Conservation (phyloP, 2,329 filamentous ascomycete species). For the Colletotrichum lentis region DNA sequence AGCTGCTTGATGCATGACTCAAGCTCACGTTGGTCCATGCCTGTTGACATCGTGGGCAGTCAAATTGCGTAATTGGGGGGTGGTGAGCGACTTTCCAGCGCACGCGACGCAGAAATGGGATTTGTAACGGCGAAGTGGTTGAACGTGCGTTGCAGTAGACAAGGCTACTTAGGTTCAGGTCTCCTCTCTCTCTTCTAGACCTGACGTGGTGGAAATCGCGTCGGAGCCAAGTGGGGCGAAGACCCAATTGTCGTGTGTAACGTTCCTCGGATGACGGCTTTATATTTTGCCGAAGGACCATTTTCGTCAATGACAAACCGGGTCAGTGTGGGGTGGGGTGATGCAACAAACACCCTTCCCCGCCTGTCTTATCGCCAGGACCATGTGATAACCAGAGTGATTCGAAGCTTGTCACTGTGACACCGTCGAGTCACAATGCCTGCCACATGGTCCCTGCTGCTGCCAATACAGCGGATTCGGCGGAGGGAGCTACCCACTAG, state of each 20-base stretch:
- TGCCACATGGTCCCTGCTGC: conserved; percentile 37
- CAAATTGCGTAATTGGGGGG: background rate
- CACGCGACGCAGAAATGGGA: conserved; percentile 1
- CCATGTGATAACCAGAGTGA: conserved; percentile 34
- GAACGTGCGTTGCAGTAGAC: conserved; percentile 13
- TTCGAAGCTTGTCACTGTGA: conserved; percentile 32
- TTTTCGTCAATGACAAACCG: background rate
- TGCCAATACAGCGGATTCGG: conserved; percentile 32
- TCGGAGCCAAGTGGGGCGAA: conserved; percentile 31
- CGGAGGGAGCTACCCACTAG: conserved; percentile 29
- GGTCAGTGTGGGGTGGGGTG: conserved; percentile 25
- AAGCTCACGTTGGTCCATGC: conserved; percentile 85
- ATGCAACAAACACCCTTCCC: conserved; percentile 2
- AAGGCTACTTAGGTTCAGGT: conserved; percentile 12
- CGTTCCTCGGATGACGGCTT: conserved; percentile 17
- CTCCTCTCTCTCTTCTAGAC: conserved; percentile 11
- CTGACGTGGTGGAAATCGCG: conserved; percentile 30
- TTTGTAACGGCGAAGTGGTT: background rate
- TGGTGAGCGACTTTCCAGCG: conserved; percentile 2
- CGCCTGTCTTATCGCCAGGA: conserved; percentile 23
- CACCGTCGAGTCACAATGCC: conserved; percentile 34
- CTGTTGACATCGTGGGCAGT: conserved; percentile 31
- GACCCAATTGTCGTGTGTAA: conserved; percentile 9
- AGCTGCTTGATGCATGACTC: conserved; percentile 79
- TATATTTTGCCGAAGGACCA: conserved; percentile 19